Base-by-base conservation (phyloP, 192 early-diverging fungal genomes). In the Rhizophagus sp. region DNA sequence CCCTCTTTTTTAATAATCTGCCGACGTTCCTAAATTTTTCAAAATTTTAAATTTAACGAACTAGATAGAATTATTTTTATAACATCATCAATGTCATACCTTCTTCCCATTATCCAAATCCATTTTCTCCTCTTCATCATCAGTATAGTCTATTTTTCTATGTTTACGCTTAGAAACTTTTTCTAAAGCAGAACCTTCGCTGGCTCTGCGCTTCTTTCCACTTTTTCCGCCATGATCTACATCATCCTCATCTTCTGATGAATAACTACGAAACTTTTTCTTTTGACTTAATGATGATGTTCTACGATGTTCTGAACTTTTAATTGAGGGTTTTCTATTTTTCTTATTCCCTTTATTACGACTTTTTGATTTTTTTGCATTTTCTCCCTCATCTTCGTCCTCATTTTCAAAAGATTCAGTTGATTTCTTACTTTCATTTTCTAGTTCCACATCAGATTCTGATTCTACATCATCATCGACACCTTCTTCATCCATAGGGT, bases 111-210 rank as follows among this genome's bases (percentile, higher is more conserved):
- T 6, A 79, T 79, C 77, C 19, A 52, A 19, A 64, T 79, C 66
- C 77, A 79, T 69, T 34, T 44, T 6, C 13, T 65, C 66, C 7
- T 67, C 66, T 27, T 79, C 77, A 24, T 79, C 64, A 57, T 79
- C 77, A 27, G 75, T 65, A 77, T 65, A 65, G 4, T 77, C 75
- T 39, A 44, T 77, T n/a, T 77, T 63, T 25, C 62, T 62, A 7
- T 77, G 75, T 39, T 63, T 79, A 33, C 65, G 77, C n/a, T 79
- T 79, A 3, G 62, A 49, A 39, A 17, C 19, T 27, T 67, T 78
- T 25, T 66, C 62, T 27, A 30, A 25, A 79, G 24, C 27, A 19
- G 57, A 34, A 10, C 12, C 49, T 3, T 74, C 41, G 25, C 47
- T 63, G 2, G 34, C 61, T 34, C 57, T 62, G 39, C 74, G 74